Evolutionary conservation across 768 basidiomycete genomes (phyloP).

Genomic region (Boletus insuetus): DNA sequence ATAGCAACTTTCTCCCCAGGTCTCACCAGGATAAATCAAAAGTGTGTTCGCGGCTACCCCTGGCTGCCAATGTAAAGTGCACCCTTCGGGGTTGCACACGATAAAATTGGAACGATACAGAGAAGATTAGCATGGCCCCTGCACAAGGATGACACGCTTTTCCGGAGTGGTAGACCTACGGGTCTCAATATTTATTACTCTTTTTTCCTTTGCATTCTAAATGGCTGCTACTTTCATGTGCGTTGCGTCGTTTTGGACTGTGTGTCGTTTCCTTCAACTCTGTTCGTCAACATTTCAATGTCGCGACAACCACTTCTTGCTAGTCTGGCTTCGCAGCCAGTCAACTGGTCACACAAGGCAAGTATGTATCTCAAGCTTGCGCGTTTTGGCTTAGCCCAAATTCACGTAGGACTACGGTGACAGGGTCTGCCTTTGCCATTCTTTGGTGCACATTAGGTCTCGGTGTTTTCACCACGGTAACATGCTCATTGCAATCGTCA

Average conservation of each 20-base stretch:
- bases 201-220: conserved; percentile 5
- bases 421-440: too few species aligned
- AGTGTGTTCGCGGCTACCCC: conserved; percentile 1
- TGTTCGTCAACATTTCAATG: too few species aligned
- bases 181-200: conserved; percentile 40
- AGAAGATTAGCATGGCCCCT: conserved; percentile 99
- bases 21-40: conserved; percentile 21
- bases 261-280: too few species aligned
- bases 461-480: too few species aligned
- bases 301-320: too few species aligned
- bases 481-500: too few species aligned
- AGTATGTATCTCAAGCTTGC: not conserved
- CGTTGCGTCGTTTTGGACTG: too few species aligned
- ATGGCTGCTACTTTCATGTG: too few species aligned
- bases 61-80: conserved; percentile 30
- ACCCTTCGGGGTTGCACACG: conserved; percentile 93
- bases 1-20: not conserved
- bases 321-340: too few species aligned
- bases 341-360: not conserved
- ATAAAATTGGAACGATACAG: conserved; percentile 99
- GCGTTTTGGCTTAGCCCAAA: not conserved
- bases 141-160: conserved; percentile 99
- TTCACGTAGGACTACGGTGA: not conserved
- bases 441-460: too few species aligned
- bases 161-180: conserved; percentile 77